Evolutionary conservation across 208 protist genomes (phyloP).

Genomic region (Angomonas desouzai): DNA sequence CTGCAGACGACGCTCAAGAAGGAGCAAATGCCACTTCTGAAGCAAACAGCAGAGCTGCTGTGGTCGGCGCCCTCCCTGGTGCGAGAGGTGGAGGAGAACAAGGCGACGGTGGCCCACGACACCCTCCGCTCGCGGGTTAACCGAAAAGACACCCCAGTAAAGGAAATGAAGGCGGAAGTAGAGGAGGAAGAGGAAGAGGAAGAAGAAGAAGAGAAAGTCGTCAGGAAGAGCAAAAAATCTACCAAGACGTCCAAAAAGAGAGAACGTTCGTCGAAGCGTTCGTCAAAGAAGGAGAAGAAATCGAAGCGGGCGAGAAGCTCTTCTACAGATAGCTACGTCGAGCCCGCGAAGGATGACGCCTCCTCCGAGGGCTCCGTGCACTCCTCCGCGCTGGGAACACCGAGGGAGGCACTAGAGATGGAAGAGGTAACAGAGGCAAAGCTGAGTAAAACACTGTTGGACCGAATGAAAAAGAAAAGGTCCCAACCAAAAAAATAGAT

Average conservation of each 20-base stretch:
- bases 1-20: not conserved
- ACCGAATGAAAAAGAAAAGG: constrained; percentile 8
- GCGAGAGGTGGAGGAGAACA: constrained; percentile 13
- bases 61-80: constrained; percentile 22
- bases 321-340: not conserved
- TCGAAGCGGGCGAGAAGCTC: not conserved
- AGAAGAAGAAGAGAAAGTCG: not conserved
- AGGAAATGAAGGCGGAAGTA: not conserved
- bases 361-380: not conserved
- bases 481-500: not conserved
- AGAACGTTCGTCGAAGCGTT: not conserved
- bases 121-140: not conserved
- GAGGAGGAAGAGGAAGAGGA: constrained; percentile 1
- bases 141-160: not conserved
- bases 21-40: not conserved
- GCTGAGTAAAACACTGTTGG: constrained; percentile 13
- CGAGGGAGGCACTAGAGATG: not conserved
- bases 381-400: constrained; percentile 4
- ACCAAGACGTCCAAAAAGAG: not conserved
- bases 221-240: not conserved
- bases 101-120: not conserved
- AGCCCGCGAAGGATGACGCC: not conserved
- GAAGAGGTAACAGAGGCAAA: constrained; percentile 14
- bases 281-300: not conserved
- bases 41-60: constrained; percentile 10